Conservation (phyloP, 2,329 filamentous ascomycete species). For the Fusarium poae region DNA sequence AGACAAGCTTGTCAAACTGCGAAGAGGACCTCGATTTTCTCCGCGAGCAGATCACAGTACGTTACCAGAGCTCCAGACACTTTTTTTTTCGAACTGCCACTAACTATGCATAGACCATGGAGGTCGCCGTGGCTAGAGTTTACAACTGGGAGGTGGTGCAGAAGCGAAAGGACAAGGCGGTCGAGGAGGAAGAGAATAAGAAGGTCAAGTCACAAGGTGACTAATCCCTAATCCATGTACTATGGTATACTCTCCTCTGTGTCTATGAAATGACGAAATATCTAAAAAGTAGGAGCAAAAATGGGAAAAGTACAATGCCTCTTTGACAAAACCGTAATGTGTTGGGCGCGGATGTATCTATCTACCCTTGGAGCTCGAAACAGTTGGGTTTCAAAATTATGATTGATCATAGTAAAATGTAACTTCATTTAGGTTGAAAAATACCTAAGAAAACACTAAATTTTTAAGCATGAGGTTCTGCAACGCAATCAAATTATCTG, state of each 20-base stretch:
- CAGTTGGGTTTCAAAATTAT: neutral
- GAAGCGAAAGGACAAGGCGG: conserved; percentile 88
- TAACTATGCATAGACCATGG: conserved; percentile 77
- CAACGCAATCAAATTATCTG: neutral
- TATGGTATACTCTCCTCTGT: conserved; percentile 24
- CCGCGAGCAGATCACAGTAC: conserved; percentile 93
- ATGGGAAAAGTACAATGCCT: conserved; percentile 14
- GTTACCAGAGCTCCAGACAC: conserved; percentile 48
- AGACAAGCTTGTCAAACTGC: conserved; percentile 84
- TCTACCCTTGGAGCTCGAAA: neutral
- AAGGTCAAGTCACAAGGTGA: conserved; percentile 52
- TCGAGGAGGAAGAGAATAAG: conserved; percentile 64
- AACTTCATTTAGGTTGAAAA: neutral
- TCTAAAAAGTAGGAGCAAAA: conserved; percentile 28
- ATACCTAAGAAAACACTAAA: neutral
- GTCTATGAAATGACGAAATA: conserved; percentile 31
- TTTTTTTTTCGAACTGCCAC: neutral
- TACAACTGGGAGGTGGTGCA: conserved; percentile 99
- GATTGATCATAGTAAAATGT: neutral
- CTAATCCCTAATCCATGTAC: conserved; percentile 26
- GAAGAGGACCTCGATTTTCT: conserved; percentile 97
- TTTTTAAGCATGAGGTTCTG: neutral
- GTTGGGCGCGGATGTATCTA: neutral
- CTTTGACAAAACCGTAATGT: neutral
- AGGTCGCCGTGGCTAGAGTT: conserved; percentile 95